Evolutionary conservation across 2,329 filamentous ascomycete genomes (phyloP).

Genomic region (Cytospora piceicola): DNA sequence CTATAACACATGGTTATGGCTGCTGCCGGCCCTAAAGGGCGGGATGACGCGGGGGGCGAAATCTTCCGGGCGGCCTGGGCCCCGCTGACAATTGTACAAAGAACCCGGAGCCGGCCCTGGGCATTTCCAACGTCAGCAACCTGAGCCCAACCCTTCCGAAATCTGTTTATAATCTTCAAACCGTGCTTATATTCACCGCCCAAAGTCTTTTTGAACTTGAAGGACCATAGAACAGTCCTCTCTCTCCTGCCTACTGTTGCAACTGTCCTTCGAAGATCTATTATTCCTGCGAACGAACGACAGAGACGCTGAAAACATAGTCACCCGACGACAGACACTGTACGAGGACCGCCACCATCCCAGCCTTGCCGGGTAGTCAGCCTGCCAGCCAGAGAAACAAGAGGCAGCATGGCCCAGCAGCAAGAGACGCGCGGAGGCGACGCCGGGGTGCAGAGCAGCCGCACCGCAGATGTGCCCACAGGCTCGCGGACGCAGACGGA

Average conservation of each 20-base stretch:
- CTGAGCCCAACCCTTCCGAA: neutral
- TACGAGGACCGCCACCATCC: neutral
- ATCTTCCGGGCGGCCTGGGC: slow-evolving; percentile 20
- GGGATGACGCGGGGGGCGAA: slow-evolving; percentile 23
- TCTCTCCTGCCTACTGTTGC: neutral
- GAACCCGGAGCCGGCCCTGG: slow-evolving; percentile 26
- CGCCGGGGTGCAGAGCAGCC: slow-evolving; percentile 10
- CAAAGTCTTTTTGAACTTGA: neutral
- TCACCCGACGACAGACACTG: neutral
- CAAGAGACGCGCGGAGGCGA: slow-evolving; percentile 13
- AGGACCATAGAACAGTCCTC: neutral
- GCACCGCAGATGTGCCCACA: slow-evolving; percentile 24
- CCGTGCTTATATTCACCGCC: neutral
- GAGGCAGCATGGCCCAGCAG: neutral
- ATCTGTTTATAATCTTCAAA: neutral
- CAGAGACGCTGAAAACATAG: neutral
- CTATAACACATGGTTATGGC: slow-evolving; percentile 2
- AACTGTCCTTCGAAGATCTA: neutral
- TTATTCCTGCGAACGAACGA: neutral
- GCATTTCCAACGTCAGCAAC: slow-evolving; percentile 20
- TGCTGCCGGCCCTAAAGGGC: slow-evolving; percentile 15
- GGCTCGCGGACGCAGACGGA: slow-evolving; percentile 22
- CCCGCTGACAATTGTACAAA: slow-evolving; percentile 13
- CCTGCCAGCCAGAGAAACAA: neutral
- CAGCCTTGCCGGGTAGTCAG: neutral